Evolutionary conservation across 495 filamentous ascomycete species (phyloP), one percentile per base, ranked within the genome.

Genomic region (Podospora sp.): DNA sequence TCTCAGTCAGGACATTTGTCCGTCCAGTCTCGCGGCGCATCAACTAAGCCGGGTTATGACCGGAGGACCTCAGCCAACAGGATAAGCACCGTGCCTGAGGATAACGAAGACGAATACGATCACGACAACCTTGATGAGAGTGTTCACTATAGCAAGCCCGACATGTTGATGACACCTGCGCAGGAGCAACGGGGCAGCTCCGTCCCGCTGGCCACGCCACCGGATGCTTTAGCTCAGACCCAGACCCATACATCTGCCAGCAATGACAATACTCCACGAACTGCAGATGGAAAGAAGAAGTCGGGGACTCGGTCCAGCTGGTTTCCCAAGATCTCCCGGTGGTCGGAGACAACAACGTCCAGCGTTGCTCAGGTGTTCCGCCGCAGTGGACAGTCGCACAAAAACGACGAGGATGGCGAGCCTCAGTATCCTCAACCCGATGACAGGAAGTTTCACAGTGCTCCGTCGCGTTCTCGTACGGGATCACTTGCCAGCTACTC

Each of bases 281-380:
- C 86, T 7, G 91, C 92, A 29, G 93, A 94, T 77, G 84, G 86
- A 65, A 89, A 90, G 71, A 97, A 97, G 80, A 96, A 96, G 77
- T 95, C 92, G 12, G 92, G 86, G 77, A 89, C 86, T 71, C 94
- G 93, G 16, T 95, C 92, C 4, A 89, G 96, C 75, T 95, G 85
- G 81, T 84, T 93, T 79, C 92, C 93, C 25, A 96, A 94, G 78
- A 91, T 97, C 66, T 98, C 96, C 14, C 88, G 95, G 33, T 99
- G 95, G 95, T 97, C 94, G 4, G 94, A 95, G 78, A 97, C 95
- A 22, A 98, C 95, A 5, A 85, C 93, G 24, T 95, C 96, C 0
- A 86, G 80, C 67, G 73, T 85, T 14, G 76, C 79, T 57, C 76
- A 77, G 58, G 79, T 80, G 12, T 87, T 87, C 74, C 79, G 84